phyloP scores from a whole-genome alignment of 129 eudicot genomes.

The Flaveria trinervia region DNA sequence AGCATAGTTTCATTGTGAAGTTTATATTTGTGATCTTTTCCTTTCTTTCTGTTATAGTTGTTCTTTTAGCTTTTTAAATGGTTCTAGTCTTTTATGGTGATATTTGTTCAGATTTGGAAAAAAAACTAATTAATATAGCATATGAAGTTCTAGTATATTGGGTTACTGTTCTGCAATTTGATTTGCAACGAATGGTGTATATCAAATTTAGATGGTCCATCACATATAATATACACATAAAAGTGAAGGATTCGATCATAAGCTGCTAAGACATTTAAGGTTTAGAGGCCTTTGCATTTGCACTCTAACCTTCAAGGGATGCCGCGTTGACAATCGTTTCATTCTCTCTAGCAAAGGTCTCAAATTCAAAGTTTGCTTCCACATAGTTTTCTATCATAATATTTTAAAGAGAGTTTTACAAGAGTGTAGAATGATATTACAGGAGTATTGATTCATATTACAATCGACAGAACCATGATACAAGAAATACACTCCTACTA shows the following conservation, averaged over 20 bases:
- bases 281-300: not conserved
- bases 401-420: too few species aligned
- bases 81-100: not conserved
- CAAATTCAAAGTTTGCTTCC: too few species aligned
- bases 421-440: too few species aligned
- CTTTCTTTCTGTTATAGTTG: not conserved
- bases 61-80: not conserved
- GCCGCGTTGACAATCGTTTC: too few species aligned
- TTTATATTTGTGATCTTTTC: constrained; percentile 1
- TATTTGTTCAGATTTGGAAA: too few species aligned
- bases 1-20: too few species aligned
- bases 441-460: too few species aligned
- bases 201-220: not conserved
- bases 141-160: not conserved
- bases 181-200: not conserved
- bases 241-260: not conserved
- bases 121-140: too few species aligned
- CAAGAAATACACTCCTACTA: not conserved
- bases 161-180: not conserved
- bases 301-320: not conserved
- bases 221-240: not conserved
- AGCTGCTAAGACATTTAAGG: not conserved
- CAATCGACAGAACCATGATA: not conserved
- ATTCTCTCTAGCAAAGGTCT: too few species aligned
- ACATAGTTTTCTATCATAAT: too few species aligned